Conservation (phyloP, 805 yeast species). For the Pichia thaimueangensis region DNA sequence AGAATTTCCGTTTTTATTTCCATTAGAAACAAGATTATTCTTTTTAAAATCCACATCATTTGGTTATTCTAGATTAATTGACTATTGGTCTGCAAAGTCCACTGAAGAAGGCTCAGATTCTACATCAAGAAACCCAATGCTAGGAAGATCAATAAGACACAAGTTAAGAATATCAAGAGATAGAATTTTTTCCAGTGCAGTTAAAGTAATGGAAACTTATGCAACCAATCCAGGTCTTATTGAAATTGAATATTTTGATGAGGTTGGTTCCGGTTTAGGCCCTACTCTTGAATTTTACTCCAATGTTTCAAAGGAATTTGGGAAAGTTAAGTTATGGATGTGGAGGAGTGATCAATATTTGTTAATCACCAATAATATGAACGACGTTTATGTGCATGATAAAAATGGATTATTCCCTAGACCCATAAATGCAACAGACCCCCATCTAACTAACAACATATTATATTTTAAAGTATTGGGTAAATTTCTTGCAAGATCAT, state of each 20-base stretch:
- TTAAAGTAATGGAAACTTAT: constrained; percentile 68
- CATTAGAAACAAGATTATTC: constrained; percentile 70
- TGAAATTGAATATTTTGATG: constrained; percentile 84
- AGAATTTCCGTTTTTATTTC: constrained; percentile 74
- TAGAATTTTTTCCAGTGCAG: constrained; percentile 65
- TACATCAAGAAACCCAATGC: constrained; percentile 31
- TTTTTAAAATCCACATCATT: constrained; percentile 84
- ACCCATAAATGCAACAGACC: constrained; percentile 36
- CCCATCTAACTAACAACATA: constrained; percentile 37
- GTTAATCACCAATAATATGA: constrained; percentile 2
- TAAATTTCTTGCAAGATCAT: constrained; percentile 76
- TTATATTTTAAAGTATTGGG: constrained; percentile 66
- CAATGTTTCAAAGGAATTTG: constrained; percentile 67
- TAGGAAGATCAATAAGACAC: constrained; percentile 74
- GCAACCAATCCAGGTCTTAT: constrained; percentile 75
- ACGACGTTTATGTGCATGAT: constrained; percentile 34
- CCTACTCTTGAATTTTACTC: constrained; percentile 94
- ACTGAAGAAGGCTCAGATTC: constrained; percentile 28
- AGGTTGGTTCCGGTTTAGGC: constrained; percentile 94
- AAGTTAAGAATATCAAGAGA: constrained; percentile 73
- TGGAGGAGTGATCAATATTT: constrained; percentile 52
- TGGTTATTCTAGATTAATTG: constrained; percentile 80
- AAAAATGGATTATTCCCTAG: constrained; percentile 66
- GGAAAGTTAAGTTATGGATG: constrained; percentile 46
- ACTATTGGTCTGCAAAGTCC: constrained; percentile 58